Evolutionary conservation across 202 grass and related monocot species (phyloP), one percentile per base, ranked within the genome.

Genomic region (Carex arenaria): DNA sequence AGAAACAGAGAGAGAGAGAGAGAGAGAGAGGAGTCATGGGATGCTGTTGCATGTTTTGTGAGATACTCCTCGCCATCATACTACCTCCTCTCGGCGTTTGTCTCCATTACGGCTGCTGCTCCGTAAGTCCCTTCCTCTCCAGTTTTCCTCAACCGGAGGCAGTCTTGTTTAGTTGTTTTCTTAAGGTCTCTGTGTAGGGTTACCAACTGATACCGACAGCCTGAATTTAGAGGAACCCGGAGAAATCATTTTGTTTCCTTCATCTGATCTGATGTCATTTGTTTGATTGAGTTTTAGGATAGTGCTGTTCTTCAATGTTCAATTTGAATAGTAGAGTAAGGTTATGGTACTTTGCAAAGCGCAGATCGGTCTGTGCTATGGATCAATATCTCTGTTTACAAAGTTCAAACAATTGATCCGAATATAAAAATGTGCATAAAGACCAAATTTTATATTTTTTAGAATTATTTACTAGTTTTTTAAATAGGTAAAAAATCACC

Each of bases 31-130:
- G 12, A 56, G 61, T 26, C 0, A 96, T 96, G 93, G 93, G 71
- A 23, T 91, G 38, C 38, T 86, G 93, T 64, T 96, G 93, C 83
- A 53, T 52, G 43, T 91, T 96, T 83, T 65, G 93, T 0, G 93
- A 93, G 90, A 93, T 96, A 84, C 83, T 96, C 11, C 12, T 93
- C 64, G 89, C 94, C 79, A 79, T 97, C 86, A 0, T 94, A 60
- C 89, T 93, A 36, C 93, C 93, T 51, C 93, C 93, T 5, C 83
- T 96, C 71, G 94, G 89, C 83, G 94, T 97, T 82, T 92, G 90
- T 90, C 91, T 94, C 77, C 94, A 40, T 80, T 89, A 80, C 79
- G 91, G 91, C 4, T 94, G 91, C 90, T 93, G 91, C 87, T 92
- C 79, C 42, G 90, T 92, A 88, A 67, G 88, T 17, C 3, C 22